Conservation (phyloP, 768 basidiomycete genomes). For the Termitomyces eurrhizus region DNA sequence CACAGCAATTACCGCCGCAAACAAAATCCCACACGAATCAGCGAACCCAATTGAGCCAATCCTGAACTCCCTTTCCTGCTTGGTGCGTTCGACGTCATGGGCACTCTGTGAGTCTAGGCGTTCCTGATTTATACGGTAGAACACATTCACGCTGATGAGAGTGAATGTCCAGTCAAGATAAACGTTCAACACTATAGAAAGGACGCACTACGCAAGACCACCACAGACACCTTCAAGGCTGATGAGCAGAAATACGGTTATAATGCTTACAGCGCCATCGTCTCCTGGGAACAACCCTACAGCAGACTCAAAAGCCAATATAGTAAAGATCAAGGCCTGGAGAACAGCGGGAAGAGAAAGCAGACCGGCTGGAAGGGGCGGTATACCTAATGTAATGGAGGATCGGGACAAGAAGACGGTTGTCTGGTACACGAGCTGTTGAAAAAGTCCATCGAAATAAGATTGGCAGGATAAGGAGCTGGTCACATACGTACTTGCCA, state of each 20-base stretch:
- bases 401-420: conserved; percentile 82
- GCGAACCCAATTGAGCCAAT: conserved; percentile 88
- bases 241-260: conserved; percentile 70
- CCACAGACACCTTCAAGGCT: conserved; percentile 90
- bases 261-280: conserved; percentile 37
- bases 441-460: not conserved
- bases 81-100: conserved; percentile 52
- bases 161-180: not conserved
- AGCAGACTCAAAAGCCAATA: conserved; percentile 55
- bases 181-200: not conserved
- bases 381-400: conserved; percentile 71
- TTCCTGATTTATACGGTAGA: conserved; percentile 80
- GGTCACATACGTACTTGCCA: conserved; percentile 66
- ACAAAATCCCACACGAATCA: conserved; percentile 70
- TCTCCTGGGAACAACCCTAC: conserved; percentile 50
- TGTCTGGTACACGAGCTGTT: conserved; percentile 56
- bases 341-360: conserved; percentile 66
- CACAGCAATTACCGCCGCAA: conserved; percentile 63
- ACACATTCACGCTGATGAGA: conserved; percentile 73
- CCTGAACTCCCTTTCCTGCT: conserved; percentile 83
- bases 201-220: conserved; percentile 82
- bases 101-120: conserved; percentile 41
- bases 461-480: not conserved
- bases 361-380: conserved; percentile 57
- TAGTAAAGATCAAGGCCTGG: conserved; percentile 55